Evolutionary conservation across 2,329 filamentous ascomycete species (phyloP).

Genomic region (Simplicillium sp.): DNA sequence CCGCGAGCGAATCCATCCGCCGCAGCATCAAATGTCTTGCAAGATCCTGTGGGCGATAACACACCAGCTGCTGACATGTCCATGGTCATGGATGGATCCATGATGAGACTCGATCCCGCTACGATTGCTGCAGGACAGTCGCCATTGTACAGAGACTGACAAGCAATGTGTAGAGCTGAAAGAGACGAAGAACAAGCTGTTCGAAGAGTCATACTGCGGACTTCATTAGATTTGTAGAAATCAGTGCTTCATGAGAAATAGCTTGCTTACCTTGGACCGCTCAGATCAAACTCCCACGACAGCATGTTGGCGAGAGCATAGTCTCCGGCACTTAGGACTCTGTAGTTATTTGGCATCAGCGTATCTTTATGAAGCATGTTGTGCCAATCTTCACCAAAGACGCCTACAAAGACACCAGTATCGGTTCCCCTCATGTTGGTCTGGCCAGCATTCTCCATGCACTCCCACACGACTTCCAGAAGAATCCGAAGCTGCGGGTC

Average conservation of each 20-base stretch:
- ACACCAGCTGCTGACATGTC: slow-evolving; percentile 10
- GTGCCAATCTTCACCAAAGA: slow-evolving; percentile 19
- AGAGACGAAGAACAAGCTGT: slow-evolving; percentile 26
- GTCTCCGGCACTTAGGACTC: slow-evolving; percentile 12
- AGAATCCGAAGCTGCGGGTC: slow-evolving; percentile 19
- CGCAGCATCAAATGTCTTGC: slow-evolving; percentile 19
- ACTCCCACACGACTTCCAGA: slow-evolving; percentile 17
- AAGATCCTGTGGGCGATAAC: slow-evolving; percentile 10
- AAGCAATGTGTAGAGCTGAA: slow-evolving; percentile 12
- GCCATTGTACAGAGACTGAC: slow-evolving; percentile 17
- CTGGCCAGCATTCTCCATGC: slow-evolving; percentile 16
- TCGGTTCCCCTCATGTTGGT: slow-evolving; percentile 14
- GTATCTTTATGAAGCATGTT: slow-evolving; percentile 11
- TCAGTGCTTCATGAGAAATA: no score
- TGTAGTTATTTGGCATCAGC: slow-evolving; percentile 10
- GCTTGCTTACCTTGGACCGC: slow-evolving; percentile 15
- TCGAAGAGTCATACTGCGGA: slow-evolving; percentile 11
- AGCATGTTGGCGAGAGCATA: slow-evolving; percentile 19
- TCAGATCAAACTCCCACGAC: slow-evolving; percentile 19
- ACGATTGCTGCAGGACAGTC: slow-evolving; percentile 24
- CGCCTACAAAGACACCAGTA: slow-evolving; percentile 18
- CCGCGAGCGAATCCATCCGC: slow-evolving; percentile 23
- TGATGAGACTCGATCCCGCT: slow-evolving; percentile 22
- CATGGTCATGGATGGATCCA: slow-evolving; percentile 12
- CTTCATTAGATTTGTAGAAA: no score